Base-by-base conservation (phyloP, 208 protist genomes). In the Borovskyia barvae region DNA sequence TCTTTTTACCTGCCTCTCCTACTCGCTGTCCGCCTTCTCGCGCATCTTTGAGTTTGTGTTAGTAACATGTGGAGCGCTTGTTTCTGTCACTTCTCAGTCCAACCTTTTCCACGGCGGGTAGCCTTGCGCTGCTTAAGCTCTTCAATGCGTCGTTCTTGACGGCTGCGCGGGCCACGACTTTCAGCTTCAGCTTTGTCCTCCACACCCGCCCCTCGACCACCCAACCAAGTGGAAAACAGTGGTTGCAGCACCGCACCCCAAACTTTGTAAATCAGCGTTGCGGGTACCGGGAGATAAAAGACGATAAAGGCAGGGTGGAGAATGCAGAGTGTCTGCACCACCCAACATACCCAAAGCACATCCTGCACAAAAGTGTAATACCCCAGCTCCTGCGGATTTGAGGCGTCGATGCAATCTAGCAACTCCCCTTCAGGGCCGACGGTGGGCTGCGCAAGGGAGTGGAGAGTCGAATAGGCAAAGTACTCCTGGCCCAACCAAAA, bases 401-500 rank as follows among this genome's bases (percentile, higher is more conserved):
- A 82, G 22, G 62, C 82, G 54, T 96, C 87, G 24, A 76, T 53
- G 58, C 86, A 94, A 50, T 86, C 77, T 2, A 91, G 30, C 29
- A 96, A 69, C 17, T 85, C 69, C 1, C 90, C 90, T 0, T 77
- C 60, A 3, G 62, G 30, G 26, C 69, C 61, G 37, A 78, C 75
- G 5, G 40, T 63, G 0, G 87, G 85, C 42, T 61, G 52, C 3
- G 84, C 90, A 36, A 92, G 66, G 15, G 46, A 36, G 55, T 85
- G 79, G 32, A 96, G 66, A 1, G 73, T 48, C 0, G 25, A 15
- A 46, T 93, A 70, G 28, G 81, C 71, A 1, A 77, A 12, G 36
- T 85, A 87, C 69, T 96, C 82, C 55, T 96, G 90, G 0, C 69
- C 77, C 0, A 75, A 77, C 80, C 85, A 96, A 69, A 96, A 96